Base-by-base conservation (phyloP, 2,329 filamentous ascomycete genomes). In the Pseudocercospora cruenta region DNA sequence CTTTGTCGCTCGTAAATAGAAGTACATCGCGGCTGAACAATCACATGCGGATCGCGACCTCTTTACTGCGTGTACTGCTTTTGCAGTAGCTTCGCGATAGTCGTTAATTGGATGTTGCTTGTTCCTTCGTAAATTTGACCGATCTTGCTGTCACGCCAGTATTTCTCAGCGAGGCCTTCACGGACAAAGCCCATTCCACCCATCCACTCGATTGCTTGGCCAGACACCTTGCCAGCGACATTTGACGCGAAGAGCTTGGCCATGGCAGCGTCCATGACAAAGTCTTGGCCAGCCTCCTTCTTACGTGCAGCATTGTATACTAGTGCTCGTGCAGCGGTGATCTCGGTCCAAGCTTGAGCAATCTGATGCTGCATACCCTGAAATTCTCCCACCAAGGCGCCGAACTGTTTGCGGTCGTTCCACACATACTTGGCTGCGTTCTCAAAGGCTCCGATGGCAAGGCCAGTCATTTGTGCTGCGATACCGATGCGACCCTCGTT, bases 351-450 rank as follows among this genome's bases (percentile, higher is more conserved):
- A 1, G 93, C 91, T 82, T 99, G 95, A 1, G 95, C 95, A 69
- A 99, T 90, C 83, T 99, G 95, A 84, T 97, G 94, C 83, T 98
- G 94, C 95, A 99, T 98, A 75, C 93, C 94, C 82, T 99, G 95
- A 87, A 99, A 99, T 79, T 96, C 92, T 75, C 95, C 95, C 67
- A 99, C 90, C 62, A 96, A 87, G 77, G 92, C 86, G 72, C 95
- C 94, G 78, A 99, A 99, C 83, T 99, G 95, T 83, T 92, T 93
- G 75, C 95, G 91, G 83, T 99, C 95, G 81, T 98, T 98, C 93
- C 93, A 99, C 71, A 93, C 93, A 82, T 99, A 98, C 69, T 87
- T 87, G 67, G 91, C 94, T 28, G 95, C 95, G 77, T 98, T 97
- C 79, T 97, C 94, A 83, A 92, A 99, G 16, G 95, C 92, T 54